phyloP scores from a whole-genome alignment of 1,284 basidiomycete species.

The Prillingera fragicola region DNA sequence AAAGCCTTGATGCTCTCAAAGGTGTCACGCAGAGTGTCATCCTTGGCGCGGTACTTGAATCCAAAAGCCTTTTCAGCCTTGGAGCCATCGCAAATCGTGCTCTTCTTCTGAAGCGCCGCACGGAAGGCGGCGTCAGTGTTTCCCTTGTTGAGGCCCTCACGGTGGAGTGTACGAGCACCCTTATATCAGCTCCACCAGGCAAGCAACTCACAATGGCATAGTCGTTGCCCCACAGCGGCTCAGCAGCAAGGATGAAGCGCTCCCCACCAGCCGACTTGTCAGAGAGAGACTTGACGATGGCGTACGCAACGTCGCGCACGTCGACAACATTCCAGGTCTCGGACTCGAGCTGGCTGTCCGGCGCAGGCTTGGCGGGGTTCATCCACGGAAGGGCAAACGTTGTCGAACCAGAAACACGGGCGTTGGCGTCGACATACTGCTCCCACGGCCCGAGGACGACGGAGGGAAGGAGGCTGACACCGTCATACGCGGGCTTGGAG shows the following conservation, averaged over 20 bases:
- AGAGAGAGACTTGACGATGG: background rate
- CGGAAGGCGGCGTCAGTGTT: background rate
- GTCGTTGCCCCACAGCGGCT: conserved; percentile 36
- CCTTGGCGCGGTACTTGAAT: background rate
- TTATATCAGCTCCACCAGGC: no score
- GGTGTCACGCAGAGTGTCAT: conserved; percentile 4
- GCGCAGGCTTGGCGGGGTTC: background rate
- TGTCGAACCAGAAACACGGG: no score
- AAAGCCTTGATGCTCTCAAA: no score
- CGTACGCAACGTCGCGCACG: conserved; percentile 12
- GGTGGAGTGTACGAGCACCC: no score
- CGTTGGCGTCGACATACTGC: background rate
- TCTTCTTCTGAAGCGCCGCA: background rate
- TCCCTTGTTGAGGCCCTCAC: background rate
- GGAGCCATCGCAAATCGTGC: background rate
- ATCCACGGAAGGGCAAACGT: conserved; percentile 1
- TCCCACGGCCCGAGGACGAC: background rate
- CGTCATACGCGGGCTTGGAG: background rate
- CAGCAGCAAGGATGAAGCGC: conserved; percentile 54
- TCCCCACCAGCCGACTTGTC: conserved; percentile 53
- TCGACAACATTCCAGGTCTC: conserved; percentile 4
- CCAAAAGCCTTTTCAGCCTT: conserved; percentile 1
- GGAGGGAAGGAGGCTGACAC: background rate
- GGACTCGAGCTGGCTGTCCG: background rate
- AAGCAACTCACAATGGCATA: conserved; percentile 23